These are phyloP conservation scores for Chalciporus piperatoides DNA, from an alignment of 1,284 basidiomycete species.

Conservation along the genomic window DNA sequence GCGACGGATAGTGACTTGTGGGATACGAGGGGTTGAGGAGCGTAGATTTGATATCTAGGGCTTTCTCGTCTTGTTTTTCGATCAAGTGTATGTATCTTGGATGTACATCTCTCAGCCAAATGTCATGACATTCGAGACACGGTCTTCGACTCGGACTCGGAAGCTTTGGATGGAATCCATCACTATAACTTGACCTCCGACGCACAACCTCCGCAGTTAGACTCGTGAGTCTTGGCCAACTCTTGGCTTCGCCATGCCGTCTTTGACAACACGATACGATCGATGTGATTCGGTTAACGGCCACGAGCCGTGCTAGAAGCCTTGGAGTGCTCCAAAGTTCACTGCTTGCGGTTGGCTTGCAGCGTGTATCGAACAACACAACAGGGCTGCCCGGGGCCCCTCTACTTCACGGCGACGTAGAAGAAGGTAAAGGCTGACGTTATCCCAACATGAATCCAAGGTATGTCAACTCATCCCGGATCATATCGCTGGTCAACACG, in stretches of 20 bases:
- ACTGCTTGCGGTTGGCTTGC: no score
- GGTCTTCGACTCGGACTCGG: background rate
- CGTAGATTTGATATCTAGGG: constrained; percentile 66
- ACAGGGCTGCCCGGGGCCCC: no score
- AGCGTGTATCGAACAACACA: background rate
- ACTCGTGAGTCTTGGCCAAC: constrained; percentile 6
- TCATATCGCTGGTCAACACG: background rate
- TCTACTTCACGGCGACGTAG: constrained; percentile 1
- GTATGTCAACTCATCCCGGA: constrained; percentile 4
- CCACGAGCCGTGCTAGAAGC: background rate
- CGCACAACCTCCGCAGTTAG: constrained; percentile 1
- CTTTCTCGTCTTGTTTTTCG: background rate
- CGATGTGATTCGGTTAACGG: background rate
- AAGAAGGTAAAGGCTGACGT: constrained; percentile 5
- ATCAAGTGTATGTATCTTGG: no score
- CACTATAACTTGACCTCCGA: background rate
- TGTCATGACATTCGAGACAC: no score
- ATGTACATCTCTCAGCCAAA: no score
- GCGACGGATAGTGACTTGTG: constrained; percentile 59
- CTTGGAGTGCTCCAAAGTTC: background rate
- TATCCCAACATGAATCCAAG: background rate
- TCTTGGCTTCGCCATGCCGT: background rate
- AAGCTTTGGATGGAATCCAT: background rate
- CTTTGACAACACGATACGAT: background rate
- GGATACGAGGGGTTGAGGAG: constrained; percentile 49